Percentiles rank a stretch among this genome's conserved stretches.
phyloP scores from a whole-genome alignment of 768 basidiomycete species.

The Mrakia gelida region DNA sequence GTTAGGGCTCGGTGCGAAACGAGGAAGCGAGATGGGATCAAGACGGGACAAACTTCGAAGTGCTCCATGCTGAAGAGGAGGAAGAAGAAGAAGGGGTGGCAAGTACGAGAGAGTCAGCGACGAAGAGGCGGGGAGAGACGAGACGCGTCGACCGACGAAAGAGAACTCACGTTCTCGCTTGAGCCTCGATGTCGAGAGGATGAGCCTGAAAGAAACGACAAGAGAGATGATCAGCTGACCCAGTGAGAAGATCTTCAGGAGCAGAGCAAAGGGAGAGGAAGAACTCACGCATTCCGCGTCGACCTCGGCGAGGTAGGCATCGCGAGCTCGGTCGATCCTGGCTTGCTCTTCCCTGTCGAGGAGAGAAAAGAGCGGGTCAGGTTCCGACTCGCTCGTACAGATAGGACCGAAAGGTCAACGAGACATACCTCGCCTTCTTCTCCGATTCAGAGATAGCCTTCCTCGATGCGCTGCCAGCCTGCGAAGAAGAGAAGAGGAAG shows the following conservation, averaged over 20 bases:
- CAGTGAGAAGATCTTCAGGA: no score
- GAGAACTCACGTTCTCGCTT: not conserved
- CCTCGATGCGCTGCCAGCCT: no score
- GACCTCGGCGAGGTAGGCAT: not conserved
- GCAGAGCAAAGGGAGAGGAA: not conserved
- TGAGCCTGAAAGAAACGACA: not conserved
- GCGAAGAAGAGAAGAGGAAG: not conserved
- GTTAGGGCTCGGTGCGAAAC: no score
- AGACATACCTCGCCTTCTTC: not conserved
- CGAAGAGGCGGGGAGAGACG: no score
- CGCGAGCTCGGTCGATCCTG: not conserved
- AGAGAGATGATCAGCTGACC: not conserved
- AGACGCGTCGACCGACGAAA: no score
- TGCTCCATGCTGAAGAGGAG: not conserved
- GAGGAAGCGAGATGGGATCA: not conserved
- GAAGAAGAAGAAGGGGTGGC: no score
- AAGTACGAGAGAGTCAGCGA: no score
- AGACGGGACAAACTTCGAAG: conserved; percentile 9
- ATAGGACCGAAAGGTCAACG: not conserved
- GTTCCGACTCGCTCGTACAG: not conserved
- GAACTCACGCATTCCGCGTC: not conserved
- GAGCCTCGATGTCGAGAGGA: conserved; percentile 23
- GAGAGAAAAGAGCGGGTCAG: not conserved
- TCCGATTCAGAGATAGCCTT: not conserved
- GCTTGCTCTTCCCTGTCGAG: not conserved